phyloP scores from a whole-genome alignment of 2,329 filamentous ascomycete species.

The Diplocarpon rosae region DNA sequence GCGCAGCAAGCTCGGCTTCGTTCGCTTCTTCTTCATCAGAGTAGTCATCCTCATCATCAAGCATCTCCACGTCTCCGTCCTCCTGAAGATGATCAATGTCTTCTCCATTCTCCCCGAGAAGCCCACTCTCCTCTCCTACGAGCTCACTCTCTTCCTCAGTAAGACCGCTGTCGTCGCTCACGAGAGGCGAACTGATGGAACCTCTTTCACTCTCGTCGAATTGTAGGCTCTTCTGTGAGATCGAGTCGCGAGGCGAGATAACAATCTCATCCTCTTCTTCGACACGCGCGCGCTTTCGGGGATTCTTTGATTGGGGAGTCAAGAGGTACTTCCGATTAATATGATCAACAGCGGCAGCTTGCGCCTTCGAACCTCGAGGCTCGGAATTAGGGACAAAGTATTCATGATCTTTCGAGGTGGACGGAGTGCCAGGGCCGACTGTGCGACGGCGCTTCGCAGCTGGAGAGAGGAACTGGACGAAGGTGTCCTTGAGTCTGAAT shows the following conservation, averaged over 20 bases:
- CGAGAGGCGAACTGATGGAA: neutral
- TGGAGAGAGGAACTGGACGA: conserved; percentile 24
- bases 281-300: conserved; percentile 20
- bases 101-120: conserved; percentile 4
- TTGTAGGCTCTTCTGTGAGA: conserved; percentile 14
- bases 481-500: conserved; percentile 20
- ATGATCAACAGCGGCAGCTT: conserved; percentile 7
- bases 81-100: conserved; percentile 3
- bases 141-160: neutral
- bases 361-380: conserved; percentile 11
- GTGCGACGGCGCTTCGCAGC: conserved; percentile 25
- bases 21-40: conserved; percentile 3
- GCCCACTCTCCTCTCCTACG: conserved; percentile 5
- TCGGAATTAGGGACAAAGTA: conserved; percentile 14
- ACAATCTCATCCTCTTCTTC: conserved; percentile 14
- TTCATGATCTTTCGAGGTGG: conserved; percentile 7
- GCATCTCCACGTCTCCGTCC: conserved; percentile 8
- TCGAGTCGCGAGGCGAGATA: conserved; percentile 17
- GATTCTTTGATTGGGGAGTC: conserved; percentile 13
- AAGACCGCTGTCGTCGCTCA: conserved; percentile 2
- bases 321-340: conserved; percentile 14
- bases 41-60: neutral
- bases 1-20: conserved; percentile 6
- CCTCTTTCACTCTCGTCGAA: conserved; percentile 1
- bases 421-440: conserved; percentile 16